Base-by-base conservation (phyloP, 2,329 filamentous ascomycete genomes). In the Botrytis medusae region DNA sequence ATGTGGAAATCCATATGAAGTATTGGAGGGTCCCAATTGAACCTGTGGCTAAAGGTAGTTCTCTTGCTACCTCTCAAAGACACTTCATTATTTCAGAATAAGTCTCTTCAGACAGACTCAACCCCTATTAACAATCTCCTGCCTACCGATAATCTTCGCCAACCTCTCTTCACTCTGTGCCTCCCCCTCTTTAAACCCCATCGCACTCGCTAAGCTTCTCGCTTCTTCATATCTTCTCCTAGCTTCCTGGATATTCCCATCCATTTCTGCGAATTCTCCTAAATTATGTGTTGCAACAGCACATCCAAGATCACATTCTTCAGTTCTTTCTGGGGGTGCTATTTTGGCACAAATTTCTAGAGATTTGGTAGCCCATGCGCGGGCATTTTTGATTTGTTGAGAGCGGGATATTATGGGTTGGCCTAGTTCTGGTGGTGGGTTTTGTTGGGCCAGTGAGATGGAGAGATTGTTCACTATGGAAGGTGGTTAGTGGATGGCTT, bases 221-320 rank as follows among this genome's bases (percentile, higher is more conserved):
- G 92, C 91, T 80, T 97, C 88, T 71, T 86, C 83, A 79, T 93
- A 97, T 79, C 88, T 88, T 77, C 85, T 86, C 78, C 87, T 86
- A 2, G 95, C 94, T 76, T 92, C 87, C 6, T 84, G 84, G 1
- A 85, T 79, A 77, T 92, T 87, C 1, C 92, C 91, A 74, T 90
- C 83, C 87, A 96, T 91, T 76, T 92, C 90, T 0, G 93, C 91
- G 77, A 98, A 91, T 78, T 97, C 93, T 37, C 91, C 95, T 71
- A 97, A 87, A 80, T 97, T 97, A 82, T 93, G 92, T n/a, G 93
- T 90, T 12, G 95, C 92, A 9, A 92, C 92, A 3, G 92, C 92
- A 79, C 95, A 98, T 1, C 92, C 93, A 72, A 92, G 82, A 81
- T 97, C 94, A 79, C 95, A 98, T 79, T 97, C 93, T 68, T 91